Conservation (phyloP, 352 stramenopile species). For the Globisporangium nagaii region DNA sequence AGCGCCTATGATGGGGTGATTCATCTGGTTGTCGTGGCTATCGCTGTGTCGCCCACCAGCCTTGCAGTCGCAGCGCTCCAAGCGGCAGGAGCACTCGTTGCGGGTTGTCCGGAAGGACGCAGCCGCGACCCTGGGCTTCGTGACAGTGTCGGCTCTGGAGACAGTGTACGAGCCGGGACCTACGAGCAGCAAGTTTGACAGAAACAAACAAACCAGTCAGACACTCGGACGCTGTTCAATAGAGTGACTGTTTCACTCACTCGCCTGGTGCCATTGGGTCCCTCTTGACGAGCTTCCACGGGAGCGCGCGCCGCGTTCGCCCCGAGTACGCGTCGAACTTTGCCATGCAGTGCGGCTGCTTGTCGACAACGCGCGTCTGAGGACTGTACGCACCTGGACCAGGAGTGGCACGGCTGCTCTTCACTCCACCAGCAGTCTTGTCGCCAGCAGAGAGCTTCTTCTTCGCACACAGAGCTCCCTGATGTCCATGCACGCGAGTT, state of each 20-base stretch:
- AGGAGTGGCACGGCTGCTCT: background rate
- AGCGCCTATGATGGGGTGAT: background rate
- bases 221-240: too few relatives aligned
- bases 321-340: constrained; percentile 1
- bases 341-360: background rate
- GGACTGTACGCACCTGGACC: constrained; percentile 2
- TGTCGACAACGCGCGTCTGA: background rate
- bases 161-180: constrained; percentile 24
- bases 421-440: background rate
- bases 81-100: too few relatives aligned
- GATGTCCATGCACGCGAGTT: too few relatives aligned
- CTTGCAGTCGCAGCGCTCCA: too few relatives aligned
- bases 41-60: too few relatives aligned
- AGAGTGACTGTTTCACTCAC: too few relatives aligned
- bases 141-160: constrained; percentile 15
- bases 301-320: background rate
- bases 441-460: too few relatives aligned
- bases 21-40: background rate
- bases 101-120: background rate
- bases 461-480: too few relatives aligned
- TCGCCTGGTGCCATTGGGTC: background rate
- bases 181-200: background rate
- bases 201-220: too few relatives aligned
- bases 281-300: constrained; percentile 3
- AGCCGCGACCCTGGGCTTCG: constrained; percentile 12